Evolutionary conservation across 140 eudicot genomes (phyloP).

Genomic region (Cichorium intybus): DNA sequence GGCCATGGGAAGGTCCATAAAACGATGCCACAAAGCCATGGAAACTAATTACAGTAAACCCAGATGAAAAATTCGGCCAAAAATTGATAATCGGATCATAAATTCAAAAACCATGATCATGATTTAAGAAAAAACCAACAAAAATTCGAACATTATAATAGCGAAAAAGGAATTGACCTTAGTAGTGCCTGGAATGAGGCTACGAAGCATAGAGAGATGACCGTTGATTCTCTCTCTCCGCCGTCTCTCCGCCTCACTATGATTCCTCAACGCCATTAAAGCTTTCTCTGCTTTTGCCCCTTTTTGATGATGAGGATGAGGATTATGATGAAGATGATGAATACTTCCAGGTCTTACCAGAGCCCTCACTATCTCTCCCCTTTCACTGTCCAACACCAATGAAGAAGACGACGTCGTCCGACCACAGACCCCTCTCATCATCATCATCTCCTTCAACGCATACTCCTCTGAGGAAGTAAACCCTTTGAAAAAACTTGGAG

Average conservation of each 20-base stretch:
- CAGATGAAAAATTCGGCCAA: neutral
- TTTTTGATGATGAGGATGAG: conserved; percentile 19
- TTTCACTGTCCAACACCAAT: conserved; percentile 53
- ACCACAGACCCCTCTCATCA: conserved; percentile 29
- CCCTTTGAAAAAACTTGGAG: conserved; percentile 30
- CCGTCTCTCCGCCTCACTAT: conserved; percentile 77
- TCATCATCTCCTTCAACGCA: conserved; percentile 33
- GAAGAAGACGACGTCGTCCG: conserved; percentile 46
- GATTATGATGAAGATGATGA: neutral
- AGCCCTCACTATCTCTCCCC: conserved; percentile 64
- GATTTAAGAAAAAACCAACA: neutral
- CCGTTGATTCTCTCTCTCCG: conserved; percentile 72
- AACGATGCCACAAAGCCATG: neutral
- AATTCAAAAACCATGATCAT: neutral
- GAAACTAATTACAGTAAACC: neutral
- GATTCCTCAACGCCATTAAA: conserved; percentile 60
- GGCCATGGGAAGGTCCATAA: neutral
- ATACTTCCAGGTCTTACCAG: conserved; percentile 33
- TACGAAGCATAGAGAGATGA: conserved; percentile 63
- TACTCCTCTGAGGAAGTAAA: conserved; percentile 28
- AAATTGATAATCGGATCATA: neutral
- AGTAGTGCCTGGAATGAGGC: conserved; percentile 51
- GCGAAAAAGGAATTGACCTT: conserved; percentile 38
- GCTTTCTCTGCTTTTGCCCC: conserved; percentile 60
- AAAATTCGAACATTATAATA: neutral